Base-by-base conservation (phyloP, 2,329 filamentous ascomycete species). In the Talaromyces amestolkiae region DNA sequence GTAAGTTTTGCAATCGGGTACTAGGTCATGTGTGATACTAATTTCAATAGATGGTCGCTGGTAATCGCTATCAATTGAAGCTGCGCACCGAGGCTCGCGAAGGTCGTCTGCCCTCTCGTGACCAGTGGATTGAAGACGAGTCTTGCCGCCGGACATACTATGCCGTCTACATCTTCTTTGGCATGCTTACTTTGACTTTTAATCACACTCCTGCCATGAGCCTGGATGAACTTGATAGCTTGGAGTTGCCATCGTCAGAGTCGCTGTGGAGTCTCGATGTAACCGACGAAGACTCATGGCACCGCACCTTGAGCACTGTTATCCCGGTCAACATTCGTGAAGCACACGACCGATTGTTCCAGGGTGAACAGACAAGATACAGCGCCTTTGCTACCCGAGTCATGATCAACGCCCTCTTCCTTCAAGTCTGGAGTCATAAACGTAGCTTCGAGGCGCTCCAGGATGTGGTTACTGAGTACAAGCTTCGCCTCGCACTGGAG, bases 401-500 rank as follows among this genome's bases (percentile, higher is more conserved):
- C 69, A 96, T 99, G 92, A 97, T 98, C 85, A 99, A 98, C 74
- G 94, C 95, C 11, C 84, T 99, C 69, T 99, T 98, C 84, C 85
- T 99, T 58, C 95, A 98, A 78, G 94, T 98, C 2, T 99, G 95
- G 95, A 96, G 97, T 76, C 92, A 98, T 82, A 97, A 97, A 86
- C 91, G 95, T 74, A 97, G 92, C 77, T 94, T 94, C n/a, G 93
- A 98, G 77, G 93, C 94, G 60, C 84, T 98, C 47, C 95, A 98
- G 80, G 94, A 98, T 75, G 93, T 98, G 45, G 94, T 98, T 53
- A 96, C 94, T 3, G 95, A 98, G 81, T 98, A 97, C 86, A 98
- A 97, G 84, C 89, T 99, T 68, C 89, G 95, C 65, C 87, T 97
- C 62, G 95, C 95, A 60, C 84, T 99, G 63, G 94, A 98, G 81